These are phyloP conservation scores for Aureobasidium sp. DNA, from an alignment of 2,329 filamentous ascomycete species.

Conservation along the genomic window DNA sequence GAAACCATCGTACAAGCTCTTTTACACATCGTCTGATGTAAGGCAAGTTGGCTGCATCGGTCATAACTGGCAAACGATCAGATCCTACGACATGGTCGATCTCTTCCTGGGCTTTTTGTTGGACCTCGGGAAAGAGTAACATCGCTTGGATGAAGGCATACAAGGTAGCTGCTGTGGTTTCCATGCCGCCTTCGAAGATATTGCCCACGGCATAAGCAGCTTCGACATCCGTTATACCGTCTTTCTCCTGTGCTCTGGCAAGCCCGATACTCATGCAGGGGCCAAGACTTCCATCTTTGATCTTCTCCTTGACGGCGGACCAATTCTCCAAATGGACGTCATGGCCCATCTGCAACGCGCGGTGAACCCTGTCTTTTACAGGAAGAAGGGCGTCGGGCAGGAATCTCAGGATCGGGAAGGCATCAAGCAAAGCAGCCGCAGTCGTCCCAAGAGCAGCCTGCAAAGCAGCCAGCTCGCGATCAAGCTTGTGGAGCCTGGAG, in stretches of 20 bases:
- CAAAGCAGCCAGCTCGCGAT: slow-evolving; percentile 38
- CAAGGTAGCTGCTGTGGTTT: slow-evolving; percentile 33
- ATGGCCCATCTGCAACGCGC: background rate
- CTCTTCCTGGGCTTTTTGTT: slow-evolving; percentile 20
- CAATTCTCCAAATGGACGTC: background rate
- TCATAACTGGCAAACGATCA: slow-evolving; percentile 25
- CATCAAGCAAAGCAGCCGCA: slow-evolving; percentile 40
- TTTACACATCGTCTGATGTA: slow-evolving; percentile 29
- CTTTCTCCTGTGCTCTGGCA: slow-evolving; percentile 22
- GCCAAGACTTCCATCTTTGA: background rate
- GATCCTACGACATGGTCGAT: slow-evolving; percentile 21
- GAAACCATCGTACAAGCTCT: slow-evolving; percentile 30
- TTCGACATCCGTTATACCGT: slow-evolving; percentile 21
- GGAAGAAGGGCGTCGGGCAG: slow-evolving; percentile 36
- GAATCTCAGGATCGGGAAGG: slow-evolving; percentile 39
- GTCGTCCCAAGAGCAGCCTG: slow-evolving; percentile 34
- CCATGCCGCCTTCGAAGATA: slow-evolving; percentile 35
- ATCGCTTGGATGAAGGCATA: slow-evolving; percentile 31
- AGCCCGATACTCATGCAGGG: slow-evolving; percentile 19
- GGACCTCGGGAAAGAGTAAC: slow-evolving; percentile 21
- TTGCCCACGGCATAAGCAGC: slow-evolving; percentile 30
- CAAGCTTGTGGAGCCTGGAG: slow-evolving; percentile 38
- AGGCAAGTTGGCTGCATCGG: slow-evolving; percentile 29
- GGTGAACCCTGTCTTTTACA: slow-evolving; percentile 17
- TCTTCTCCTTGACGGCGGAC: background rate